phyloP scores from a whole-genome alignment of 2,329 filamentous ascomycete genomes.

The Rhynchosporium graminicola region DNA sequence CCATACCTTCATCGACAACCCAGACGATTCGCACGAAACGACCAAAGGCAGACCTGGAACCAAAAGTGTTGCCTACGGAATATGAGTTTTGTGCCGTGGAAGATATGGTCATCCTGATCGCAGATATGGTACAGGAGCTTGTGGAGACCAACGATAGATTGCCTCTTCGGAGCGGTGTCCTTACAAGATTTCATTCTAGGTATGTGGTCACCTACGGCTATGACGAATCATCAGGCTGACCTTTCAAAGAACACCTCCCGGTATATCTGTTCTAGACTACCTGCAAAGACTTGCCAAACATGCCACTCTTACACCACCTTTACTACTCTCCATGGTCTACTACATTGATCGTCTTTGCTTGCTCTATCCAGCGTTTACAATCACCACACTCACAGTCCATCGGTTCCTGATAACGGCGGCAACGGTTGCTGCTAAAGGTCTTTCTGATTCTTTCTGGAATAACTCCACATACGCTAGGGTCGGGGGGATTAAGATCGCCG shows the following conservation, averaged over 20 bases:
- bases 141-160: conserved; percentile 90
- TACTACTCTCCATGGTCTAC: conserved; percentile 98
- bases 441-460: conserved; percentile 98
- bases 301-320: conserved; percentile 87
- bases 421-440: conserved; percentile 91
- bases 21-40: conserved; percentile 49
- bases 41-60: conserved; percentile 50
- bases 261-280: conserved; percentile 93
- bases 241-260: conserved; percentile 61
- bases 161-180: conserved; percentile 78
- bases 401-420: conserved; percentile 95
- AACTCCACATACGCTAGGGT: conserved; percentile 95
- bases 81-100: conserved; percentile 84
- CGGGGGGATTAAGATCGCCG: conserved; percentile 85
- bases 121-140: conserved; percentile 93
- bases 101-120: conserved; percentile 86
- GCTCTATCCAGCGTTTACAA: conserved; percentile 90
- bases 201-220: conserved; percentile 45
- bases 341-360: conserved; percentile 96
- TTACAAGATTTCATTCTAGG: conserved; percentile 96
- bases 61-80: conserved; percentile 64
- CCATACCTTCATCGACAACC: conserved; percentile 11
- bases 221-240: background rate
- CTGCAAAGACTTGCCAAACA: conserved; percentile 90
- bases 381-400: conserved; percentile 94